Base-by-base conservation (phyloP, 2,329 filamentous ascomycete genomes). In the Neonectria magnoliae region DNA sequence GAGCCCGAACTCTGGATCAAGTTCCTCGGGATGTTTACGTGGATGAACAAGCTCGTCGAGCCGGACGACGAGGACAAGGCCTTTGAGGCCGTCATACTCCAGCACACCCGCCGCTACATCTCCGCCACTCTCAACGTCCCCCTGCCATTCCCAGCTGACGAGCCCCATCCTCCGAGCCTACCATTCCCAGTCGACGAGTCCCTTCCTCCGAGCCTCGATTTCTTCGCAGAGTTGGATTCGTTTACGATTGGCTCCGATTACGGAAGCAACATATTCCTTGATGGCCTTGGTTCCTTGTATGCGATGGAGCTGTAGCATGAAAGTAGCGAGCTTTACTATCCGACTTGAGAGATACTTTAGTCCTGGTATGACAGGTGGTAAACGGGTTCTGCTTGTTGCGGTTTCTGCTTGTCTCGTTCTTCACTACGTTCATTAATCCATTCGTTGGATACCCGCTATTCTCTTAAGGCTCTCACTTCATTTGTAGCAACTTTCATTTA, bases 21-120 rank as follows among this genome's bases (percentile, higher is more conserved):
- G 22, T 72, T 74, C 41, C 58, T 73, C 13, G 41, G 53, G 14
- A 68, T 51, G 45, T 74, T 74, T 36, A 53, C 51, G 2, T 74
- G 71, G 72, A 73, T 74, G 71, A 74, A 74, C 29, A 62, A 71
- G 27, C 38, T 64, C 9, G 63, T 65, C 27, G 66, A 66, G 16
- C 54, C 57, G 1, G 57, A 42, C 4, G 63, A 72, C 1, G 67
- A 68, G 0, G 70, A 74, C 48, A 62, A 68, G n/a, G 62, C 47
- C 5, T 74, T 74, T 31, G 68, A 70, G 64, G 38, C 58, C 38
- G 31, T 53, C 22, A 52, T 71, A 18, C 63, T 68, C 22, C 41
- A 61, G 16, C 66, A 71, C 44, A 52, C 66, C n/a, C 72, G 71
- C 20, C 64, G 54, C 31, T 67, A 60, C 56, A 57, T 74, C 25